A percentile compares a stretch with the other conserved stretches of the same genome.
These are phyloP conservation scores for Penicillium sp. DNA, from an alignment of 2,329 filamentous ascomycete genomes.

Conservation along the genomic window DNA sequence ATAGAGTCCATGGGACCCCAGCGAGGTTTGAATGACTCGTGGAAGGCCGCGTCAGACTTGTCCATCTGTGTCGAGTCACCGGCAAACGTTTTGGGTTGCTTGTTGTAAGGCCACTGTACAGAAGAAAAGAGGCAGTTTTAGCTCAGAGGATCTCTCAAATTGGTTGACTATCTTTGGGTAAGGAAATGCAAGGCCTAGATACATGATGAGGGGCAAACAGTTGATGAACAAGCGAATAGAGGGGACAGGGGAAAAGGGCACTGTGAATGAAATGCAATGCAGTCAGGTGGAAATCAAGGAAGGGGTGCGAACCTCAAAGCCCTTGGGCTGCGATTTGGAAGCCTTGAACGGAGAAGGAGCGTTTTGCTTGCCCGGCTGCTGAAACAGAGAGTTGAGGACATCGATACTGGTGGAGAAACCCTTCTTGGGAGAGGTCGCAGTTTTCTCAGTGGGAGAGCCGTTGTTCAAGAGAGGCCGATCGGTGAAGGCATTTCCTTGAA, in stretches of 20 bases:
- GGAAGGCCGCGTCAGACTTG: conserved; percentile 64
- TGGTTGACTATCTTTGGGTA: conserved; percentile 30
- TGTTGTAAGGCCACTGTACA: conserved; percentile 80
- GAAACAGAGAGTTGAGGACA: conserved; percentile 91
- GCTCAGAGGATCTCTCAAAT: conserved; percentile 40
- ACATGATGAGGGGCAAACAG: conserved; percentile 16
- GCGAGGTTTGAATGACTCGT: conserved; percentile 70
- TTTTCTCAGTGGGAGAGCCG: conserved; percentile 31
- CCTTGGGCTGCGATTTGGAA: conserved; percentile 57
- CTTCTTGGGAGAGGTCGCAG: conserved; percentile 43
- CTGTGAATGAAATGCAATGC: conserved; percentile 36
- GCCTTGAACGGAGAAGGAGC: conserved; percentile 50
- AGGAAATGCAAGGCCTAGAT: conserved; percentile 17
- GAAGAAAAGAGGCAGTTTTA: conserved; percentile 36
- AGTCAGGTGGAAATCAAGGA: conserved; percentile 30
- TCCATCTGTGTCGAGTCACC: conserved; percentile 61
- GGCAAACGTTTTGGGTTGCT: conserved; percentile 67
- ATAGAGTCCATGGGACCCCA: conserved; percentile 76
- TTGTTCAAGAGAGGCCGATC: conserved; percentile 41
- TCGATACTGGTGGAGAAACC: conserved; percentile 88
- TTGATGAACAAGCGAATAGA: conserved; percentile 23
- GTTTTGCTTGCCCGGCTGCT: conserved; percentile 56
- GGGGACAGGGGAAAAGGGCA: conserved; percentile 45
- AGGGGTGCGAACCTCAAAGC: conserved; percentile 80
- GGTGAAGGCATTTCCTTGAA: conserved; percentile 58